Conservation (phyloP, 768 basidiomycete genomes). For the Neoboletus subvelutipes region DNA sequence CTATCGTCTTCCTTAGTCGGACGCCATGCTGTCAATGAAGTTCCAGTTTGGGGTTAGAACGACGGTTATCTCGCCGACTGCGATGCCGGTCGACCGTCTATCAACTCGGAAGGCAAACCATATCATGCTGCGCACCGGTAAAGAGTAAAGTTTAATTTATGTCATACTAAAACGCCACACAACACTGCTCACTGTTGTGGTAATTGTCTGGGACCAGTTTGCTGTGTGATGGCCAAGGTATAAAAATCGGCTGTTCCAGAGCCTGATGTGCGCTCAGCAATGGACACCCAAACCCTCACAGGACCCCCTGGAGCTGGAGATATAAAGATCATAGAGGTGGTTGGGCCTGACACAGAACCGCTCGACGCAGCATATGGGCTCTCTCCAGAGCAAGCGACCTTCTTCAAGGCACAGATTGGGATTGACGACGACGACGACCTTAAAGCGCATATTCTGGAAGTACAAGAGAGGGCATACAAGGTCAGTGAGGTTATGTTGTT, state of each 20-base stretch:
- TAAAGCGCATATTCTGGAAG: conserved; percentile 30
- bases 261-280: too few relatives aligned
- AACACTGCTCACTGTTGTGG: too few relatives aligned
- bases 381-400: conserved; percentile 17
- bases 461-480: conserved; percentile 10
- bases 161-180: too few relatives aligned
- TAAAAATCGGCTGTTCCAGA: background rate
- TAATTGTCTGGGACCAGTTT: too few relatives aligned
- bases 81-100: too few relatives aligned
- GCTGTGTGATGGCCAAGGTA: background rate
- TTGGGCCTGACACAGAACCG: background rate
- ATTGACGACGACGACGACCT: conserved; percentile 29
- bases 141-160: too few relatives aligned
- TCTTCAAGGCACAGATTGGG: conserved; percentile 31
- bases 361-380: conserved; percentile 1
- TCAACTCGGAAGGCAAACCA: too few relatives aligned
- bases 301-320: conserved; percentile 8
- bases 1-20: conserved; percentile 48
- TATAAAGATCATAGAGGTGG: background rate
- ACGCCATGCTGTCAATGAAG: conserved; percentile 76
- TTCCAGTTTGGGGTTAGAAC: conserved; percentile 28
- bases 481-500: conserved; percentile 19
- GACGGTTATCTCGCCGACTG: too few relatives aligned
- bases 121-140: too few relatives aligned
- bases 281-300: background rate